phyloP scores from a whole-genome alignment of 495 filamentous ascomycete species.

The Rhypophila decipiens region DNA sequence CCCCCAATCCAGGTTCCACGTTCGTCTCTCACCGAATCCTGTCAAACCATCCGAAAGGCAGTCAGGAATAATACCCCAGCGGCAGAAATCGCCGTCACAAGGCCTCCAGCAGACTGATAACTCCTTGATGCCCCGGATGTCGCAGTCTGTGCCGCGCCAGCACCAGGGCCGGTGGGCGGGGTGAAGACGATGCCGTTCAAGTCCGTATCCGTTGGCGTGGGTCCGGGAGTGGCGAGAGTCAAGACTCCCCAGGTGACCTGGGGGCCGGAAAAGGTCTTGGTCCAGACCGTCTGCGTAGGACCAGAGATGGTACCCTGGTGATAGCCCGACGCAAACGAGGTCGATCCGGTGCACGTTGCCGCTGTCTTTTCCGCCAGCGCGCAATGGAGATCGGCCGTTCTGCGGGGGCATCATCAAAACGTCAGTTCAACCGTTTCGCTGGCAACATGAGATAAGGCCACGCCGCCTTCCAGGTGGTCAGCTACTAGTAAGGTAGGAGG shows the following conservation, averaged over 20 bases:
- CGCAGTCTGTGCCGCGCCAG: background rate
- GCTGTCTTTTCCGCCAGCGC: slow-evolving; percentile 23
- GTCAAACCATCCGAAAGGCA: background rate
- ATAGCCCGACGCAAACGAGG: slow-evolving; percentile 20
- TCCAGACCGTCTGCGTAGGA: slow-evolving; percentile 27
- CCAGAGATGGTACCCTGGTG: slow-evolving; percentile 23
- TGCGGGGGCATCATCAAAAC: slow-evolving; percentile 9
- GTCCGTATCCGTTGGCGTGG: slow-evolving; percentile 15
- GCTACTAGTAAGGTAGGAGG: background rate
- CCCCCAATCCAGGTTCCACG: too few species aligned
- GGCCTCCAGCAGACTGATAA: background rate
- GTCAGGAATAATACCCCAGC: background rate
- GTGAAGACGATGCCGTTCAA: slow-evolving; percentile 16
- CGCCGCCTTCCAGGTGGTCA: background rate
- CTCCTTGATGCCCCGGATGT: slow-evolving; percentile 3
- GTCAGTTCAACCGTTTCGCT: background rate
- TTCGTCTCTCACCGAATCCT: too few species aligned
- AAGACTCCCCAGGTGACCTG: slow-evolving; percentile 30
- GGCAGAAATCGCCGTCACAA: background rate
- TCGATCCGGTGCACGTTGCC: slow-evolving; percentile 33
- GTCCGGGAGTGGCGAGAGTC: slow-evolving; percentile 26
- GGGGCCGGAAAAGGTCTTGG: slow-evolving; percentile 22
- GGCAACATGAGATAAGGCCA: background rate
- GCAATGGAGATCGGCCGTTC: slow-evolving; percentile 29
- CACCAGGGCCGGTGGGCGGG: slow-evolving; percentile 1